Base-by-base conservation (phyloP, 2,329 filamentous ascomycete genomes). In the Fusarium paranaense region DNA sequence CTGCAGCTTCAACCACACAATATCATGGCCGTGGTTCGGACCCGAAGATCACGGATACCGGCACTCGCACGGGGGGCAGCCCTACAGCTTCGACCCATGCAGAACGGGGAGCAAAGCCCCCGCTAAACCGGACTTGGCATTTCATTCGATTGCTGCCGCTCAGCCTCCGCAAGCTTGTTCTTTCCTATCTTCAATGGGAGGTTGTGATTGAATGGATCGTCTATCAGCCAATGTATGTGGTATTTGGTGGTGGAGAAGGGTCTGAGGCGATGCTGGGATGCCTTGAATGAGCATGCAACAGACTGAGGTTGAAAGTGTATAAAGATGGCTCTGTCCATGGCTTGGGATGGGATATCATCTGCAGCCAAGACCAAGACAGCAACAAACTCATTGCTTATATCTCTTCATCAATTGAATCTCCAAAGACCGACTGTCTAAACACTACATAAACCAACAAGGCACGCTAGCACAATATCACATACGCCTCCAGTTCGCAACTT, bases 71-170 rank as follows among this genome's bases (percentile, higher is more conserved):
- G 64, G 65, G 14, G 57, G 59, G 20, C 69, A 74, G 72, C 72
- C 72, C 72, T 74, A 75, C 38, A 61, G 62, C 11, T 27, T 20
- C 45, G 16, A 62, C 32, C 61, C 57, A 35, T 60, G 59, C 16
- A 25, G 30, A 2, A 11, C 18, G 18, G 18, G 38, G 38, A 40
- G 11, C 45, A 35, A 32, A 52, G 38, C 50, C 35, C n/a, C 33
- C n/a, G 56, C 72, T 74, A 75, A 67, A 60, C 72, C 62, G 6
- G 16, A 70, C 27, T 8, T 52, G 62, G 72, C 22, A 69, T 61
- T 7, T 27, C 45, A 67, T 74, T 75, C 72, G 72, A 74, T 10
- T 20, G 11, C 30, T 8, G 8, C 40, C 25, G 18, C 62, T 56
- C 57, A 59, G 62, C 67, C 42, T 32, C 18, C 13, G 45, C n/a